phyloP scores from a whole-genome alignment of 768 basidiomycete species.

The Trametes gibbosa region DNA sequence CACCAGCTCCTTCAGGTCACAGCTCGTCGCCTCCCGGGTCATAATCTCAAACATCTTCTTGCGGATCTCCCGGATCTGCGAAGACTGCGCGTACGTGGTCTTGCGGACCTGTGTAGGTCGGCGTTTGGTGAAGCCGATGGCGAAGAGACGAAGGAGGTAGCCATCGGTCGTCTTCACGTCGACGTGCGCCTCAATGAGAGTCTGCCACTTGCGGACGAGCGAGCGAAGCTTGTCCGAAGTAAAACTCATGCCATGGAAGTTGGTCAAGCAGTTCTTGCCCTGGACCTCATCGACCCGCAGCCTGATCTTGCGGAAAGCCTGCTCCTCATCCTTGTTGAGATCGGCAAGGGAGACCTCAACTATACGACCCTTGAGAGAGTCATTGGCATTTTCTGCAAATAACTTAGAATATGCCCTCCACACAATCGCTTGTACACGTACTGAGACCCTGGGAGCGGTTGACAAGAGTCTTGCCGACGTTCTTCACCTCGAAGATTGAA shows the following conservation, averaged over 20 bases:
- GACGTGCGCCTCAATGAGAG: conserved; percentile 97
- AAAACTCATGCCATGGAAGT: conserved; percentile 99
- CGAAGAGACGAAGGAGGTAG: conserved; percentile 97
- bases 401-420: conserved; percentile 13
- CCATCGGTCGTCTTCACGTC: conserved; percentile 99
- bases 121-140: conserved; percentile 98
- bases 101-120: conserved; percentile 96
- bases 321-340: conserved; percentile 99
- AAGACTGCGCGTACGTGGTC: conserved; percentile 96
- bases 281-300: conserved; percentile 94
- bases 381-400: conserved; percentile 89
- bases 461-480: conserved; percentile 97
- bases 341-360: conserved; percentile 95
- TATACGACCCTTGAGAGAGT: conserved; percentile 96
- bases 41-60: conserved; percentile 99
- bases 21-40: conserved; percentile 91
- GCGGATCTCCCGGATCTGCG: conserved; percentile 95
- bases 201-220: conserved; percentile 99
- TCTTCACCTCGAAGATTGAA: conserved; percentile 93
- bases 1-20: conserved; percentile 96
- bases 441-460: conserved; percentile 98
- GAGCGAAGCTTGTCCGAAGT: conserved; percentile 99
- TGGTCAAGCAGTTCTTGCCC: conserved; percentile 99
- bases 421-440: conserved; percentile 45
- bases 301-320: conserved; percentile 99